Base-by-base conservation (phyloP, 2,329 filamentous ascomycete species). In the Dryadomyces quercivorus region DNA sequence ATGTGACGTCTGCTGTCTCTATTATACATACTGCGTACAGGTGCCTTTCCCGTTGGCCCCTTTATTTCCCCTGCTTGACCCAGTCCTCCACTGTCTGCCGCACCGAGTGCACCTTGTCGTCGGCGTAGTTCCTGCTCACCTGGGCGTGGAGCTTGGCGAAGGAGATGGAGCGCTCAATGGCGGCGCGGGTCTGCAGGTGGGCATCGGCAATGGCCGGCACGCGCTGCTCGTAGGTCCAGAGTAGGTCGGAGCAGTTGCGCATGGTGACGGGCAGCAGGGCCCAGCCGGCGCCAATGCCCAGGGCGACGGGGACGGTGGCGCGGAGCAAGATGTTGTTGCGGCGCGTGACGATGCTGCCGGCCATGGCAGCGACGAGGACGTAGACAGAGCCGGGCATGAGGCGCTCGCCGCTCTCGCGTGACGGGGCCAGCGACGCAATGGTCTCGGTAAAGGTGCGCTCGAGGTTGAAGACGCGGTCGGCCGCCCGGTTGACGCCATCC, bases 331-430 rank as follows among this genome's bases (percentile, higher is more conserved):
- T 78, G 69, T 86, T 91, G 63, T 92, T 84, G 75, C 95, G 94
- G 59, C 92, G 83, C 54, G 88, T 82, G 54, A 96, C 75, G 67
- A 98, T 97, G 69, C 83, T 90, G 62, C 92, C 93, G 40, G 93
- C 88, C 91, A 98, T 96, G 63, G 88, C 84, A 45, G 91, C 85
- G 50, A 98, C 91, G 34, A 96, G 80, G 49, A 97, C 90, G 72
- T 97, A 97, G 61, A 97, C 82, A 57, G 83, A 77, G 26, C 92
- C 92, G 38, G 93, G 93, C 71, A 97, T 84, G 55, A 98, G 78
- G 66, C 84, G 83, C 76, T 98, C 93, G 67, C 87, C 88, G 57
- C 83, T 88, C 70, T 92, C 86, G 64, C 84, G 85, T 42, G 90
- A 76, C 34, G 93, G 93, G 20, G 91, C 93, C 43, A 98, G 80